Evolutionary conservation across 768 basidiomycete genomes (phyloP).

Genomic region (Rhodotorula diobovata): DNA sequence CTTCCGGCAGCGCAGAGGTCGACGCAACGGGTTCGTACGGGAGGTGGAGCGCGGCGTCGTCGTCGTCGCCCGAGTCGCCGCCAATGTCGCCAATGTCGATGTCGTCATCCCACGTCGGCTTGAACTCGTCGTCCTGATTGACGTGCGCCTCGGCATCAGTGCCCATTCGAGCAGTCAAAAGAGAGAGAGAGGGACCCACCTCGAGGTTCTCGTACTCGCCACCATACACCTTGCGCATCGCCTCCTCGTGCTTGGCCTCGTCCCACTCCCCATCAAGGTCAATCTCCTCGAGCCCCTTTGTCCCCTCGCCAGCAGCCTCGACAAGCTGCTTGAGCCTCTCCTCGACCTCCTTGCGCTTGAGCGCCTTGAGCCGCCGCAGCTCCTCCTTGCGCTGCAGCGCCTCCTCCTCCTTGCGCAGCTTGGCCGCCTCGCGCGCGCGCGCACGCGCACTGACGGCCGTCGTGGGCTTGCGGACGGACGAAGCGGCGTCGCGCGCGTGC

Average conservation of each 20-base stretch:
- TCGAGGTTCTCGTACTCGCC: conserved; percentile 51
- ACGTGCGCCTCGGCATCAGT: no score
- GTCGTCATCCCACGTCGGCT: conserved; percentile 89
- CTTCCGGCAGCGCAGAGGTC: conserved; percentile 7
- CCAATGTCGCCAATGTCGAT: conserved; percentile 70
- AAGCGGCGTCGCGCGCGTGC: conserved; percentile 63
- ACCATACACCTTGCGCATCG: conserved; percentile 72
- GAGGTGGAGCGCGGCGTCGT: conserved; percentile 54
- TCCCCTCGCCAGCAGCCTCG: conserved; percentile 61
- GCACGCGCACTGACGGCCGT: conserved; percentile 70
- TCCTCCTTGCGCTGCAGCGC: conserved; percentile 69
- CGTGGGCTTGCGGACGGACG: conserved; percentile 46
- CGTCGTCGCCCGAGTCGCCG: conserved; percentile 48
- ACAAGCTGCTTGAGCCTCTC: conserved; percentile 69
- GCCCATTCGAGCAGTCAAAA: not conserved
- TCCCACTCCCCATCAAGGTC: conserved; percentile 94
- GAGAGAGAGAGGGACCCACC: conserved; percentile 28
- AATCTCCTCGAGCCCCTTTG: conserved; percentile 54
- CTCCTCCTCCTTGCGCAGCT: conserved; percentile 74
- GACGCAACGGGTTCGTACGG: conserved; percentile 21
- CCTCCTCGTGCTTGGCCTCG: conserved; percentile 71
- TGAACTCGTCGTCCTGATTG: conserved; percentile 55
- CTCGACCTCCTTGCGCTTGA: conserved; percentile 79
- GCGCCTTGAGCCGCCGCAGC: conserved; percentile 68
- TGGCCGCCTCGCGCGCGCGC: conserved; percentile 72